phyloP scores from a whole-genome alignment of 371 early-diverging fungal genomes.

The Mortierella sp. region DNA sequence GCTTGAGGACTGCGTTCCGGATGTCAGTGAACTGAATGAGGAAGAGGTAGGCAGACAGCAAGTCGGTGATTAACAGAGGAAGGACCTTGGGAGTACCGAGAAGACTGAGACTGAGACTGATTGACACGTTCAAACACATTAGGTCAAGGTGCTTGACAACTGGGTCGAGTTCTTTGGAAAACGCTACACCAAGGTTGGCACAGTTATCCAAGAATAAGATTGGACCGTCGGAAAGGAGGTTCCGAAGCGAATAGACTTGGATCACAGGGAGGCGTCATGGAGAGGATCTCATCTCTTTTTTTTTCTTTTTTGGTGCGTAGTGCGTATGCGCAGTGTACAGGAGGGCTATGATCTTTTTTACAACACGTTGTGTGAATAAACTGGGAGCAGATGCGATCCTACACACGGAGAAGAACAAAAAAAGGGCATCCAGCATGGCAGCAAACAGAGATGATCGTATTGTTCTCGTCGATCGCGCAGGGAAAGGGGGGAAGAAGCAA shows the following conservation, averaged over 20 bases:
- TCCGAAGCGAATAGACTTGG: neutral
- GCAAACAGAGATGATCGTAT: neutral
- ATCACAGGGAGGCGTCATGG: no score
- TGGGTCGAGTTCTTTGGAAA: constrained; percentile 80
- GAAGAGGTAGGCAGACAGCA: constrained; percentile 63
- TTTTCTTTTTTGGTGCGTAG: no score
- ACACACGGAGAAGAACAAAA: no score
- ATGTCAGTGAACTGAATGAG: constrained; percentile 67
- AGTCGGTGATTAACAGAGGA: neutral
- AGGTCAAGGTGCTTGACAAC: constrained; percentile 75
- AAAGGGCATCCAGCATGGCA: no score
- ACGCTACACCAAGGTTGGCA: constrained; percentile 79
- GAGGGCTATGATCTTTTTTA: no score
- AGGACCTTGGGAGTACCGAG: no score
- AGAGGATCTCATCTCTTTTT: no score
- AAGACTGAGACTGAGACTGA: neutral
- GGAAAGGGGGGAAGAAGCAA: no score
- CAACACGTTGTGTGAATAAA: no score
- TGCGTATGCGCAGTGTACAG: no score
- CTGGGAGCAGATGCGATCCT: no score
- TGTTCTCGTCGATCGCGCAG: no score
- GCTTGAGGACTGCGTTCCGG: constrained; percentile 76
- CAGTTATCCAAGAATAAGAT: constrained; percentile 1
- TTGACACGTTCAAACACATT: neutral
- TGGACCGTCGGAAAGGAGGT: neutral